Evolutionary conservation across 2,329 filamentous ascomycete species (phyloP).

Genomic region (Diplodia seriata): DNA sequence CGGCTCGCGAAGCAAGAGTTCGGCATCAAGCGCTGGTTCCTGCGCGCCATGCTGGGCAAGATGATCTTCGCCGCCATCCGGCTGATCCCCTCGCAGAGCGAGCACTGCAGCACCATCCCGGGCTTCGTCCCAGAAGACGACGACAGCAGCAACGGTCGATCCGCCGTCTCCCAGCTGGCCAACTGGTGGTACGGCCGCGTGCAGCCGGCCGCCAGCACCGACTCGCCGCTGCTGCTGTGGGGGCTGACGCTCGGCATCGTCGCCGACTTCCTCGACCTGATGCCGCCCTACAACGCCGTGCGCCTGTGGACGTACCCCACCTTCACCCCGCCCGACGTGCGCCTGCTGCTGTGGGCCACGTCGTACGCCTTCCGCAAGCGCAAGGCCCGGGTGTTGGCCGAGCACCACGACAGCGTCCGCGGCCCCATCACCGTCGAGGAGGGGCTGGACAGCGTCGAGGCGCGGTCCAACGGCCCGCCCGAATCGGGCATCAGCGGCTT

Average conservation of each 20-base stretch:
- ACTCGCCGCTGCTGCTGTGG: conserved; percentile 67
- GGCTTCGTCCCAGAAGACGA: conserved; percentile 54
- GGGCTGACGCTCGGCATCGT: conserved; percentile 71
- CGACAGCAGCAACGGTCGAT: conserved; percentile 25
- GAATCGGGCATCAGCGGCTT: conserved; percentile 56
- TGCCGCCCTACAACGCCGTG: conserved; percentile 69
- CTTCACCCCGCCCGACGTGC: conserved; percentile 68
- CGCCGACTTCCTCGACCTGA: conserved; percentile 70
- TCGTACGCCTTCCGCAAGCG: conserved; percentile 61
- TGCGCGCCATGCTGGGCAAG: conserved; percentile 65
- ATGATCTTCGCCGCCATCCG: conserved; percentile 73
- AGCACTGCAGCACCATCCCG: conserved; percentile 62
- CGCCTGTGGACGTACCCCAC: conserved; percentile 72
- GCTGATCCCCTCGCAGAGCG: conserved; percentile 66
- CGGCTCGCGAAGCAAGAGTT: conserved; percentile 65
- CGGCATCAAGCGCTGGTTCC: conserved; percentile 60
- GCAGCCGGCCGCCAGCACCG: conserved; percentile 44
- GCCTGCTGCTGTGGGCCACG: conserved; percentile 65
- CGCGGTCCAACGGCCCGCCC: conserved; percentile 39
- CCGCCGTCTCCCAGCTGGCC: not conserved
- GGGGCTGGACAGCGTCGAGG: conserved; percentile 38
- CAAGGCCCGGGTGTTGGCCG: conserved; percentile 38
- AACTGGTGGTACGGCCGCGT: conserved; percentile 38
- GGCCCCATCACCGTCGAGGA: conserved; percentile 37
- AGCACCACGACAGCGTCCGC: conserved; percentile 5